Conservation (phyloP, 2,329 filamentous ascomycete genomes). For the Elsinoe australis region DNA sequence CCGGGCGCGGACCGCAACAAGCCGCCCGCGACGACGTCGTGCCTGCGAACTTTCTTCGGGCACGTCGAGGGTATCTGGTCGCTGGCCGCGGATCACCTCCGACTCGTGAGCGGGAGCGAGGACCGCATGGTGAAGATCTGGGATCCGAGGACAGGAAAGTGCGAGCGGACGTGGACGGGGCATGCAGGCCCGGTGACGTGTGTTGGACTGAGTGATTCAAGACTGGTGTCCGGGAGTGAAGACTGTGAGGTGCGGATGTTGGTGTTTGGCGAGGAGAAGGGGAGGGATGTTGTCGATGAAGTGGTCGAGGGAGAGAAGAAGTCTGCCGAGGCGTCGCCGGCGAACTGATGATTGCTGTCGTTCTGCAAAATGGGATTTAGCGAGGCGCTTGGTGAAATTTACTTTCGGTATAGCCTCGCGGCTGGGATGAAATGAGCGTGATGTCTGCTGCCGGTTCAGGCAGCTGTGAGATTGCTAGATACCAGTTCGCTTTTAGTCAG, state of each 20-base stretch:
- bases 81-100: constrained; percentile 76
- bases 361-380: constrained; percentile 2
- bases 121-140: constrained; percentile 94
- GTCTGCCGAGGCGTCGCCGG: no score
- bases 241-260: constrained; percentile 78
- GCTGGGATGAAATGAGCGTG: not conserved
- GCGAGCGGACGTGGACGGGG: constrained; percentile 84
- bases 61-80: constrained; percentile 96
- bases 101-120: constrained; percentile 82
- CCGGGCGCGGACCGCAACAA: constrained; percentile 7
- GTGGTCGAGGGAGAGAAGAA: not conserved
- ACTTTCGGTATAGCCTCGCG: constrained; percentile 1
- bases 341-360: not conserved
- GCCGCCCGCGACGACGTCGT: constrained; percentile 56
- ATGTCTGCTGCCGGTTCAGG: not conserved
- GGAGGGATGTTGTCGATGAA: constrained; percentile 5
- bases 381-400: constrained; percentile 10
- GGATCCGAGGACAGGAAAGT: constrained; percentile 86
- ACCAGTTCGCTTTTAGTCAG: not conserved
- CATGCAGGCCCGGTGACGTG: constrained; percentile 90
- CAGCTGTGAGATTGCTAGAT: not conserved
- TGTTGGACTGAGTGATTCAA: constrained; percentile 79
- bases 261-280: constrained; percentile 25
- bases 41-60: constrained; percentile 87
- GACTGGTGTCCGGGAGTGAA: constrained; percentile 86